Evolutionary conservation across 148 eudicot genomes (phyloP).

Genomic region (Camellia lanceoleosa): DNA sequence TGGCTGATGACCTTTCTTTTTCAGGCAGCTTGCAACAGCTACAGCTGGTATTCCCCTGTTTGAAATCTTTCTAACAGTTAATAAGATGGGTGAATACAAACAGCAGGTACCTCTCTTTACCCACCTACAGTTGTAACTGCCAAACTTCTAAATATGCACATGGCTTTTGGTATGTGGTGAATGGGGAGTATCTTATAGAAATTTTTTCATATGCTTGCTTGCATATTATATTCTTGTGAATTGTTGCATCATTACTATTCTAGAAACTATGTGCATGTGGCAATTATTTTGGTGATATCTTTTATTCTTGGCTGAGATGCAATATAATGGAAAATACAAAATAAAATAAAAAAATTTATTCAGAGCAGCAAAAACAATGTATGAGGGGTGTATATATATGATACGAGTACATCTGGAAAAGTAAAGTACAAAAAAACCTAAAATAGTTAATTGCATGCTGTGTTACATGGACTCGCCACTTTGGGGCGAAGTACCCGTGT

Average conservation of each 20-base stretch:
- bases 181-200: not conserved
- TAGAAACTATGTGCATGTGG: not conserved
- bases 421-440: not conserved
- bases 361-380: not conserved
- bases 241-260: not conserved
- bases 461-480: no score
- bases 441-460: not conserved
- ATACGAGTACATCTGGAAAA: not conserved
- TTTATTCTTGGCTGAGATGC: not conserved
- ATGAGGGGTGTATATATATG: not conserved
- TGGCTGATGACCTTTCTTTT: conserved; percentile 17
- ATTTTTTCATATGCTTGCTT: not conserved
- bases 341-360: not conserved
- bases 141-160: not conserved
- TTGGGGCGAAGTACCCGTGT: no score
- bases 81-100: conserved; percentile 70
- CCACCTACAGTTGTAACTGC: not conserved
- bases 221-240: not conserved
- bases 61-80: conserved; percentile 71
- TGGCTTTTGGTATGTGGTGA: not conserved
- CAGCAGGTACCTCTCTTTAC: conserved; percentile 64
- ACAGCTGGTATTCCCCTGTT: conserved; percentile 82
- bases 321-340: not conserved
- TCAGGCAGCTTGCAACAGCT: conserved; percentile 93
- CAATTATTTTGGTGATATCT: not conserved